A percentile compares a stretch with the other conserved stretches of the same genome.
phyloP scores from a whole-genome alignment of 2,329 filamentous ascomycete genomes.

The Pochonia chlamydosporia region DNA sequence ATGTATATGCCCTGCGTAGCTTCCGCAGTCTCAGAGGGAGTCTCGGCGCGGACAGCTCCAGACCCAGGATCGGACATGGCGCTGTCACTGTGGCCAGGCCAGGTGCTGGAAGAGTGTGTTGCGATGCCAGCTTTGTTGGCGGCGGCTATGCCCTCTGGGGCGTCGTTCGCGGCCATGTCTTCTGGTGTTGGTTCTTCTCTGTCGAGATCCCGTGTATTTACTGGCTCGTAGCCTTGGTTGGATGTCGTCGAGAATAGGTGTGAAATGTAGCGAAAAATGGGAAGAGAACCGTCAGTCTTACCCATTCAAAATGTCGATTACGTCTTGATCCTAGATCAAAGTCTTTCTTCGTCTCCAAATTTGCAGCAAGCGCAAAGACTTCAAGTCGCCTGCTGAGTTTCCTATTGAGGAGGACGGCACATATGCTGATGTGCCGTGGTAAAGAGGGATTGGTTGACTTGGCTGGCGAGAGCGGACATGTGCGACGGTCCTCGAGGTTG shows the following conservation, averaged over 20 bases:
- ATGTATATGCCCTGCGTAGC: conserved; percentile 47
- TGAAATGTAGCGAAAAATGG: not conserved
- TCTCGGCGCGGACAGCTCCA: conserved; percentile 9
- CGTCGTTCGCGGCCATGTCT: not conserved
- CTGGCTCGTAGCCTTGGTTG: conserved; percentile 1
- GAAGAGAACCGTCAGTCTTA: not conserved
- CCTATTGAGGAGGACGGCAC: conserved; percentile 37
- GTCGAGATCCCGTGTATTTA: not conserved
- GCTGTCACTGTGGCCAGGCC: conserved; percentile 12
- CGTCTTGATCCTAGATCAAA: conserved; percentile 16
- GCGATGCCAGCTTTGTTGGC: conserved; percentile 15
- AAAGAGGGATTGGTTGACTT: not conserved
- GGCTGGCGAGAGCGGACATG: conserved; percentile 1
- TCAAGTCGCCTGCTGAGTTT: conserved; percentile 53
- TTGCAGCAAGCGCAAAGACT: conserved; percentile 61
- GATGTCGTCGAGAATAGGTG: not conserved
- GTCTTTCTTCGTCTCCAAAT: conserved; percentile 52
- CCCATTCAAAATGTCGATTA: not conserved
- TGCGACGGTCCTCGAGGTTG: too few relatives aligned
- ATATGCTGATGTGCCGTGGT: conserved; percentile 24
- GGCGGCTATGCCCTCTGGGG: not conserved
- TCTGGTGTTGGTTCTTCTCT: not conserved
- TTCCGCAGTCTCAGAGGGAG: conserved; percentile 22
- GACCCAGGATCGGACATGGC: conserved; percentile 7
- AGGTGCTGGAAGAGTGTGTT: not conserved